Conservation (phyloP, 1,284 basidiomycete species). For the Tilletia caries region DNA sequence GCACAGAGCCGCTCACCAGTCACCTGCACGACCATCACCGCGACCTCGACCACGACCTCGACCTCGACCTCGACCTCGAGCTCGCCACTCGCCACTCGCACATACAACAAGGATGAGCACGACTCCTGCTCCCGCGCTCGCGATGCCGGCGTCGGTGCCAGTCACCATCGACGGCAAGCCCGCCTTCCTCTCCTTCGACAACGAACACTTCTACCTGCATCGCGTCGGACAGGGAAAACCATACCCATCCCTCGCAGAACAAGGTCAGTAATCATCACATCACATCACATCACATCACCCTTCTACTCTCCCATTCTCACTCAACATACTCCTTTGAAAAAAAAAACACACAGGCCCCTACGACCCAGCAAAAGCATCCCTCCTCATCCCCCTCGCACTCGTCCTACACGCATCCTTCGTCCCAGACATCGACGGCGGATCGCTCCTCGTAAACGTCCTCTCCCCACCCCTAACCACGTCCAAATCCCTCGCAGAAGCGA, state of each 20-base stretch:
- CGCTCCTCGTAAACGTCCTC: slow-evolving; percentile 39
- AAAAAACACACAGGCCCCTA: not conserved
- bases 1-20: not conserved
- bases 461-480: slow-evolving; percentile 32
- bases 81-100: not conserved
- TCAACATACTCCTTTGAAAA: not conserved
- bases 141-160: slow-evolving; percentile 18
- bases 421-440: slow-evolving; percentile 44
- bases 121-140: too few species aligned
- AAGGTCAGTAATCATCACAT: not conserved
- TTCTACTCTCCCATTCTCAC: not conserved
- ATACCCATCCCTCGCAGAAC: not conserved
- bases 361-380: slow-evolving; percentile 23
- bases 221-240: slow-evolving; percentile 13
- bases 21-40: not conserved
- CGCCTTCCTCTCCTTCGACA: slow-evolving; percentile 33
- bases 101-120: not conserved
- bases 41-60: not conserved
- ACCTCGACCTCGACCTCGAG: not conserved
- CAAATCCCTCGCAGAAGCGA: slow-evolving; percentile 23
- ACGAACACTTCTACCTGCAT: slow-evolving; percentile 36
- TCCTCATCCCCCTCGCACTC: slow-evolving; percentile 33
- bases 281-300: not conserved
- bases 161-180: slow-evolving; percentile 43
- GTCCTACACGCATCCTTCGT: slow-evolving; percentile 43